Evolutionary conservation across 2,329 filamentous ascomycete species (phyloP).

Genomic region (Paracamarosporium sp.): DNA sequence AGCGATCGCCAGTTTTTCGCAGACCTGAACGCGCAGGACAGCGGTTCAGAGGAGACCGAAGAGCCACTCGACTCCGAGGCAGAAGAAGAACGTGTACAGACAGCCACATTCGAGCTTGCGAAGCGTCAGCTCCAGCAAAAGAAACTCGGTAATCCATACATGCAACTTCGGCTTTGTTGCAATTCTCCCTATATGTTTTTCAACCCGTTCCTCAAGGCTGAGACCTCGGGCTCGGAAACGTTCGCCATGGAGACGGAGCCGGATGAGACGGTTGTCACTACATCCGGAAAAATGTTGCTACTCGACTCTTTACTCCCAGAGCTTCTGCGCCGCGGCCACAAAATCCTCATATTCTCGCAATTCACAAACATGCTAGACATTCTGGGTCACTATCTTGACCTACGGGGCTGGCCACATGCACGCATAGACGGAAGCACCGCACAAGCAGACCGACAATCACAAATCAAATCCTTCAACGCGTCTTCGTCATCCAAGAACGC

Average conservation of each 20-base stretch:
- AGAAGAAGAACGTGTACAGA: slow-evolving; percentile 68
- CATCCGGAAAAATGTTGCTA: slow-evolving; percentile 94
- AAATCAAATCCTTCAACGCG: slow-evolving; percentile 59
- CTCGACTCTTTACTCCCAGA: slow-evolving; percentile 83
- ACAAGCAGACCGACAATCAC: slow-evolving; percentile 63
- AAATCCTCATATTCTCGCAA: slow-evolving; percentile 94
- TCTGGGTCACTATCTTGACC: slow-evolving; percentile 82
- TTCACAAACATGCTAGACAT: slow-evolving; percentile 96
- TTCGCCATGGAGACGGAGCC: slow-evolving; percentile 58
- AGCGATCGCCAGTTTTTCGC: slow-evolving; percentile 87
- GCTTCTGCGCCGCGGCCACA: slow-evolving; percentile 78
- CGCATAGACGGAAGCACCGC: slow-evolving; percentile 90
- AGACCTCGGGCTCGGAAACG: slow-evolving; percentile 57
- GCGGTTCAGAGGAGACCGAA: slow-evolving; percentile 48
- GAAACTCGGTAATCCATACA: slow-evolving; percentile 90
- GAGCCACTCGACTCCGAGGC: slow-evolving; percentile 54
- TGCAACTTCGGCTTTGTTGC: slow-evolving; percentile 90
- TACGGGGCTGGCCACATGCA: slow-evolving; percentile 81
- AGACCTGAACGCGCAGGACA: slow-evolving; percentile 68
- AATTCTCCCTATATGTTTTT: slow-evolving; percentile 98
- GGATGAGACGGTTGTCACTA: slow-evolving; percentile 83
- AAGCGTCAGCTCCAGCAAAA: slow-evolving; percentile 89
- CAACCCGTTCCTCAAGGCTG: slow-evolving; percentile 72
- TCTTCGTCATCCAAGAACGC: slow-evolving; percentile 32
- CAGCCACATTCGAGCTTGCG: slow-evolving; percentile 75